phyloP scores from a whole-genome alignment of 2,329 filamentous ascomycete species.

The Clarireedia sp. region DNA sequence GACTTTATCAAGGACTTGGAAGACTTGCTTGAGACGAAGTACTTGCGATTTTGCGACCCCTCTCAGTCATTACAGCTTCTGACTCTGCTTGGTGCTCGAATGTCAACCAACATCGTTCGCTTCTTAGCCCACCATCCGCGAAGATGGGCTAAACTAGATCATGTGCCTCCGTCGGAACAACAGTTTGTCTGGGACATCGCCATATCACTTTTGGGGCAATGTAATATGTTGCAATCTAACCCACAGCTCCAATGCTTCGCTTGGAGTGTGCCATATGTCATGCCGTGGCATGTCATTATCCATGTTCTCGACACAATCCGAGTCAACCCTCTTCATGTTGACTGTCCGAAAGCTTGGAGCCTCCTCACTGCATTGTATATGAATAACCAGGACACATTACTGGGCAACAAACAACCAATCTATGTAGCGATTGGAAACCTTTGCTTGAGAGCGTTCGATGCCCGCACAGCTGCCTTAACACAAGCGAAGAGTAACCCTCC shows the following conservation, averaged over 20 bases:
- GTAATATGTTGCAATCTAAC: too few relatives aligned
- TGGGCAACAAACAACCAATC: slow-evolving; percentile 25
- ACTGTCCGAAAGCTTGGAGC: slow-evolving; percentile 30
- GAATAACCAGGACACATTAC: slow-evolving; percentile 24
- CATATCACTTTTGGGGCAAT: slow-evolving; percentile 9
- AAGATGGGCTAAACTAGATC: slow-evolving; percentile 26
- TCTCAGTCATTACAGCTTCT: slow-evolving; percentile 5
- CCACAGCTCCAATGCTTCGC: slow-evolving; percentile 18
- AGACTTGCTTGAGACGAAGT: slow-evolving; percentile 31
- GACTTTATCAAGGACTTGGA: slow-evolving; percentile 27
- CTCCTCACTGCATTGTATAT: slow-evolving; percentile 31
- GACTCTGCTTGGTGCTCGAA: slow-evolving; percentile 15
- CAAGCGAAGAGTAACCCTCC: too few relatives aligned
- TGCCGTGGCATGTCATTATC: slow-evolving; percentile 32
- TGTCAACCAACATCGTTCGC: slow-evolving; percentile 14
- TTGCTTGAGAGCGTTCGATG: slow-evolving; percentile 28
- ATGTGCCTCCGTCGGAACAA: slow-evolving; percentile 26
- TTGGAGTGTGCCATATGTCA: slow-evolving; percentile 29
- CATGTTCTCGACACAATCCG: slow-evolving; percentile 32
- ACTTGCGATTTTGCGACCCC: slow-evolving; percentile 34
- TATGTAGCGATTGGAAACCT: slow-evolving; percentile 29
- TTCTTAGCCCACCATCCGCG: slow-evolving; percentile 24
- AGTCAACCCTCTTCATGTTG: slow-evolving; percentile 25
- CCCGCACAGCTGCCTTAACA: slow-evolving; percentile 15
- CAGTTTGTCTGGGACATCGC: slow-evolving; percentile 26